Percentiles rank a stretch among this genome's conserved stretches.
These are phyloP conservation scores for Botrytis squamosa DNA, from an alignment of 2,329 filamentous ascomycete species.

Conservation along the genomic window DNA sequence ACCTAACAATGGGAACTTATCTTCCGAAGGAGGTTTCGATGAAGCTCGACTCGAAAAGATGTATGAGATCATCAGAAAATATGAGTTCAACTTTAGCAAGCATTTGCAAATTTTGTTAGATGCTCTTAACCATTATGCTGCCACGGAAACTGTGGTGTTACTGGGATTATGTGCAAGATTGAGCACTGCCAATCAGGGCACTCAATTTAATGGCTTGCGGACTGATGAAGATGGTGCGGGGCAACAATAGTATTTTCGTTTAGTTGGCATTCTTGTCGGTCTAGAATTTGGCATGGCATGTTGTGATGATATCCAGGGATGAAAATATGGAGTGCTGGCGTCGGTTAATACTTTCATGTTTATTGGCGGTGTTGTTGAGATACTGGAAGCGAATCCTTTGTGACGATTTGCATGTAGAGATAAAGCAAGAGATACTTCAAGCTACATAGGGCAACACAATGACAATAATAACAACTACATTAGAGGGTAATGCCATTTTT, in stretches of 20 bases:
- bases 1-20: constrained; percentile 26
- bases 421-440: not conserved
- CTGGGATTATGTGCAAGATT: constrained; percentile 81
- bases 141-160: constrained; percentile 93
- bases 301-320: constrained; percentile 25
- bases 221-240: constrained; percentile 53
- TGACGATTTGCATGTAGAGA: not conserved
- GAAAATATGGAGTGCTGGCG: constrained; percentile 18
- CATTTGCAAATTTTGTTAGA: constrained; percentile 93
- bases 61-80: constrained; percentile 83
- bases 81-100: constrained; percentile 88
- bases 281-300: constrained; percentile 16
- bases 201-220: constrained; percentile 59
- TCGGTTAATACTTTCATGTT: not conserved
- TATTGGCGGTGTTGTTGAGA: not conserved
- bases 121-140: constrained; percentile 93
- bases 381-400: not conserved
- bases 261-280: constrained; percentile 4
- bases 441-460: not conserved
- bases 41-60: constrained; percentile 46
- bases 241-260: constrained; percentile 24
- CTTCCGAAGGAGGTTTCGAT: constrained; percentile 26
- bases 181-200: constrained; percentile 78
- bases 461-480: not conserved
- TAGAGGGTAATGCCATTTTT: not conserved